A percentile compares a stretch with the other conserved stretches of the same genome.
phyloP scores from a whole-genome alignment of 1,284 basidiomycete genomes.

The Takashimella koratensis region DNA sequence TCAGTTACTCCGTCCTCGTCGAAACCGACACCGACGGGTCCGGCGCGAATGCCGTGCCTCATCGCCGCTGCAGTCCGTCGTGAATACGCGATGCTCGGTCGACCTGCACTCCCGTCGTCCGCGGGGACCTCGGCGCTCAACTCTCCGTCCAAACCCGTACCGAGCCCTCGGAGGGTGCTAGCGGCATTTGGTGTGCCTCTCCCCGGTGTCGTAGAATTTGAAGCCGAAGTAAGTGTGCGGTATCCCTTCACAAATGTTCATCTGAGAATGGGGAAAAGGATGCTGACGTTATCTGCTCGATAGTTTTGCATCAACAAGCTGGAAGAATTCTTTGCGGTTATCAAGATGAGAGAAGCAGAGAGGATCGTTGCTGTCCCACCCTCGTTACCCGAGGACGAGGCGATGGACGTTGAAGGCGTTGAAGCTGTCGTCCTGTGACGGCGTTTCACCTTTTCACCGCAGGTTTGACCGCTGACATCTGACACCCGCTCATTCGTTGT shows the following conservation, averaged over 20 bases:
- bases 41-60: background rate
- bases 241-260: background rate
- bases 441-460: no score
- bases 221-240: slow-evolving; percentile 3
- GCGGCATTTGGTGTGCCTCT: slow-evolving; percentile 1
- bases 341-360: background rate
- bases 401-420: slow-evolving; percentile 13
- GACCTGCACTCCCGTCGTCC: background rate
- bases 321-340: slow-evolving; percentile 4
- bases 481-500: no score
- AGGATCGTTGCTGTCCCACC: background rate
- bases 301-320: slow-evolving; percentile 7
- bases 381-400: slow-evolving; percentile 5
- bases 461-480: no score
- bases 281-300: background rate
- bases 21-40: background rate
- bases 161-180: background rate
- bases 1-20: no score
- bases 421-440: slow-evolving; percentile 9
- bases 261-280: no score
- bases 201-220: background rate
- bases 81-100: background rate
- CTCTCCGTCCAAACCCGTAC: background rate
- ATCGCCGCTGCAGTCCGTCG: slow-evolving; percentile 1
- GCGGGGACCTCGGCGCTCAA: background rate